Evolutionary conservation across 257 asterid genomes (phyloP).

Genomic region (Salvia miltiorrhiza): DNA sequence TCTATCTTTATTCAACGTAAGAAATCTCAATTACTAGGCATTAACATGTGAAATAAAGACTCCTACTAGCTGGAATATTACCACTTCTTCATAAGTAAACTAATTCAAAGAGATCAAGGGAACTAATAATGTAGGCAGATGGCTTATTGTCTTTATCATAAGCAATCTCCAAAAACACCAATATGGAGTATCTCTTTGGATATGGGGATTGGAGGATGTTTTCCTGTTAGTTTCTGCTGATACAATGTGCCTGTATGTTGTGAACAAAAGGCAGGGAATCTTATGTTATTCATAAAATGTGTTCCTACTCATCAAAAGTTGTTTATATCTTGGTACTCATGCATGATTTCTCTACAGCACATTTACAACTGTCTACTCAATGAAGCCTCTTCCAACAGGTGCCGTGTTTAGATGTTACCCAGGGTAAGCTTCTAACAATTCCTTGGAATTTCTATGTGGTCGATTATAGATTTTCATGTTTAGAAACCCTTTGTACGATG

Average conservation of each 20-base stretch:
- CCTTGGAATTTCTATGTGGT: background rate
- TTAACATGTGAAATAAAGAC: background rate
- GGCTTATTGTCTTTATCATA: background rate
- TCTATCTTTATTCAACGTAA: background rate
- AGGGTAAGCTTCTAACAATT: slow-evolving; percentile 50
- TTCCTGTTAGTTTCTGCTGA: background rate
- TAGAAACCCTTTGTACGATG: background rate
- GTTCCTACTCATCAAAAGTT: background rate
- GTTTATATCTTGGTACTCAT: slow-evolving; percentile 7
- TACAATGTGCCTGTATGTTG: background rate
- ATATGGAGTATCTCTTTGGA: too few relatives aligned
- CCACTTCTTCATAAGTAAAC: background rate
- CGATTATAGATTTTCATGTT: background rate
- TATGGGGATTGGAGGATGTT: background rate
- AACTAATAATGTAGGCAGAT: background rate
- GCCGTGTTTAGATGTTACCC: slow-evolving; percentile 96
- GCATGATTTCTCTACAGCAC: slow-evolving; percentile 44
- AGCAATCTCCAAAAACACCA: background rate
- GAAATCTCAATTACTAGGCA: background rate
- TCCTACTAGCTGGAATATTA: background rate
- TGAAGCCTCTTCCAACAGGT: slow-evolving; percentile 84
- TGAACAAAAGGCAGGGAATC: background rate
- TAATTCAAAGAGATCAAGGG: background rate
- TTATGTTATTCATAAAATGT: background rate
- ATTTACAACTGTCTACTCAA: slow-evolving; percentile 76